A percentile compares a stretch with the other conserved stretches of the same genome.
Conservation (phyloP, 176 grass and related monocot species). For the Chrysopogon serrulatus region DNA sequence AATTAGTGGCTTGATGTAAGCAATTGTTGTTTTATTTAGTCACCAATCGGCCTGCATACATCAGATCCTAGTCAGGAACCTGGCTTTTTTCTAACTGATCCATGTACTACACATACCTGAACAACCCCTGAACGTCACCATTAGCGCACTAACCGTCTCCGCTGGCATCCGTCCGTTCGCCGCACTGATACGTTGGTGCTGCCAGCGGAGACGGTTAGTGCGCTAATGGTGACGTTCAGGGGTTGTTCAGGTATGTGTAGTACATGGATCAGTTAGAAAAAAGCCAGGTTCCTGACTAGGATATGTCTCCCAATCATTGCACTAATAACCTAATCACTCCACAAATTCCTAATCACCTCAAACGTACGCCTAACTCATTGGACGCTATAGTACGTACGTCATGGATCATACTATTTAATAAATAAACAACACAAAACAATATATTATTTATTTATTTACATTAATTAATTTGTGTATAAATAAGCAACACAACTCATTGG, state of each 20-base stretch:
- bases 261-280: constrained; percentile 18
- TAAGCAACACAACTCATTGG: neutral
- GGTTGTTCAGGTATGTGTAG: neutral
- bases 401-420: neutral
- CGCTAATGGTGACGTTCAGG: constrained; percentile 22
- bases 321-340: neutral
- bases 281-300: constrained; percentile 22
- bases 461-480: too few relatives aligned
- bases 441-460: neutral
- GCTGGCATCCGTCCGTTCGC: too few relatives aligned
- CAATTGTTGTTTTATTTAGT: neutral
- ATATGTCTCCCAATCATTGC: constrained; percentile 35
- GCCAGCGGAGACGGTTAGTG: constrained; percentile 10
- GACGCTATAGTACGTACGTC: neutral
- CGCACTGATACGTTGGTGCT: too few relatives aligned
- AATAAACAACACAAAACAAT: neutral
- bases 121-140: constrained; percentile 7
- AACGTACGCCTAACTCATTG: neutral
- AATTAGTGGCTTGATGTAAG: constrained; percentile 15
- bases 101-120: neutral
- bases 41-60: neutral
- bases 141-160: constrained; percentile 20
- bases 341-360: constrained; percentile 1
- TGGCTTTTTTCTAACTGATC: neutral
- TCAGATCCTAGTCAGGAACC: constrained; percentile 45